A percentile compares a stretch with the other conserved stretches of the same genome.
Conservation (phyloP, 306 rosid genomes). For the Malus orientalis region DNA sequence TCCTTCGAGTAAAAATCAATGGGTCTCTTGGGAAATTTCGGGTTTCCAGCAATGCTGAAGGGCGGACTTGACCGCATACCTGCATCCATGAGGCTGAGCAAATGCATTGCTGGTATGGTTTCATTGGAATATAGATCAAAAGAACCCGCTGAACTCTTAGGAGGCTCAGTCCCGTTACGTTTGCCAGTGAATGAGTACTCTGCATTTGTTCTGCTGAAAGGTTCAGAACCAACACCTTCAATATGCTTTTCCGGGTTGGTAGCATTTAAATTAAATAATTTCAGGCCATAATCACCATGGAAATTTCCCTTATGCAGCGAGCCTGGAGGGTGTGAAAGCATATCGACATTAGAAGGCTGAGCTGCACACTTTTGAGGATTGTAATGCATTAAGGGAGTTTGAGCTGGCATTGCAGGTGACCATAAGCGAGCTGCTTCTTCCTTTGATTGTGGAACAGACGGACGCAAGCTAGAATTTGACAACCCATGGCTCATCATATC, state of each 20-base stretch:
- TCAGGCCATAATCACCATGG: constrained; percentile 43
- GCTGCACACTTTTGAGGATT: constrained; percentile 42
- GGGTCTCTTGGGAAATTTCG: constrained; percentile 49
- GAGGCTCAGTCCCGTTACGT: constrained; percentile 47
- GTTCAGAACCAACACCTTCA: constrained; percentile 39
- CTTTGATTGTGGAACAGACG: constrained; percentile 38
- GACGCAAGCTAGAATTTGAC: constrained; percentile 43
- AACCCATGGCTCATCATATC: constrained; percentile 38
- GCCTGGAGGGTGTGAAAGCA: constrained; percentile 31
- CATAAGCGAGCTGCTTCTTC: constrained; percentile 58
- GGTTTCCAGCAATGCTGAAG: constrained; percentile 39
- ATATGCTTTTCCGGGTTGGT: constrained; percentile 42
- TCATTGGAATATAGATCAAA: constrained; percentile 79
- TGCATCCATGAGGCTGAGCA: constrained; percentile 96
- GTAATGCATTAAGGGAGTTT: constrained; percentile 34
- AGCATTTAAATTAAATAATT: constrained; percentile 38
- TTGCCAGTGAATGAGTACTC: constrained; percentile 49
- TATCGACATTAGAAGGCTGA: constrained; percentile 38
- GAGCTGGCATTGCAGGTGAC: constrained; percentile 47
- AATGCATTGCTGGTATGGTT: constrained; percentile 96
- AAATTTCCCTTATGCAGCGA: constrained; percentile 42
- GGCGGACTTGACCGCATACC: constrained; percentile 64
- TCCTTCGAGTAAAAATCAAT: constrained; percentile 44
- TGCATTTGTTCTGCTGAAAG: constrained; percentile 44
- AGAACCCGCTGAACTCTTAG: constrained; percentile 47